phyloP scores from a whole-genome alignment of 2,329 filamentous ascomycete species.

The Metarhizium rileyi region DNA sequence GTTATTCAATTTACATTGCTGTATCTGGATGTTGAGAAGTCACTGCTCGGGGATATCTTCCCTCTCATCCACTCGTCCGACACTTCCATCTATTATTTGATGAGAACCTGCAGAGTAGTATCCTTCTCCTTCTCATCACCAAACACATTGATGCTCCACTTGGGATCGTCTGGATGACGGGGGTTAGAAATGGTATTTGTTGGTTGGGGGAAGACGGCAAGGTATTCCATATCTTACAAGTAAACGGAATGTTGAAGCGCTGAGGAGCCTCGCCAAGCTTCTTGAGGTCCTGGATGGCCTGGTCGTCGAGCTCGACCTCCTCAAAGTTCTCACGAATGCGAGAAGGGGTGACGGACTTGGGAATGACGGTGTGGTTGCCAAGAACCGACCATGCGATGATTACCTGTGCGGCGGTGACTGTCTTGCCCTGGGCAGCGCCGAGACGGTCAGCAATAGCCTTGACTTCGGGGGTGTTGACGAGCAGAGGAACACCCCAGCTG shows the following conservation, averaged over 20 bases:
- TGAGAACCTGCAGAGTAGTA: conserved; percentile 37
- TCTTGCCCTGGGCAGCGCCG: conserved; percentile 22
- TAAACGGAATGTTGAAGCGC: conserved; percentile 35
- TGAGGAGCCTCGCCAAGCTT: conserved; percentile 44
- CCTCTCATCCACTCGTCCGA: not conserved
- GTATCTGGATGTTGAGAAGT: not conserved
- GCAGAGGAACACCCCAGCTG: conserved; percentile 33
- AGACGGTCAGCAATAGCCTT: conserved; percentile 44
- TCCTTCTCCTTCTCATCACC: conserved; percentile 41
- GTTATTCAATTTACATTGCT: not conserved
- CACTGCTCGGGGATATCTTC: not conserved
- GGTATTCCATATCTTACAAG: conserved; percentile 22
- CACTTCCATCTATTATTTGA: conserved; percentile 13
- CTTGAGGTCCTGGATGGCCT: conserved; percentile 51
- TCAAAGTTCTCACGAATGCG: conserved; percentile 63
- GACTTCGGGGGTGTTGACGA: conserved; percentile 47
- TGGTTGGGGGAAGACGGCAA: not conserved
- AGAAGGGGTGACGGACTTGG: conserved; percentile 60
- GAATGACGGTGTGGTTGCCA: conserved; percentile 60
- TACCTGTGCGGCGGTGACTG: conserved; percentile 33
- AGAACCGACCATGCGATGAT: conserved; percentile 49
- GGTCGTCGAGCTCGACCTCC: conserved; percentile 50
- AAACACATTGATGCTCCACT: conserved; percentile 49
- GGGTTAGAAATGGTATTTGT: conserved; percentile 6
- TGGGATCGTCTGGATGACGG: conserved; percentile 31